Base-by-base conservation (phyloP, 257 asterid genomes). In the Solanum sparsipilum region DNA sequence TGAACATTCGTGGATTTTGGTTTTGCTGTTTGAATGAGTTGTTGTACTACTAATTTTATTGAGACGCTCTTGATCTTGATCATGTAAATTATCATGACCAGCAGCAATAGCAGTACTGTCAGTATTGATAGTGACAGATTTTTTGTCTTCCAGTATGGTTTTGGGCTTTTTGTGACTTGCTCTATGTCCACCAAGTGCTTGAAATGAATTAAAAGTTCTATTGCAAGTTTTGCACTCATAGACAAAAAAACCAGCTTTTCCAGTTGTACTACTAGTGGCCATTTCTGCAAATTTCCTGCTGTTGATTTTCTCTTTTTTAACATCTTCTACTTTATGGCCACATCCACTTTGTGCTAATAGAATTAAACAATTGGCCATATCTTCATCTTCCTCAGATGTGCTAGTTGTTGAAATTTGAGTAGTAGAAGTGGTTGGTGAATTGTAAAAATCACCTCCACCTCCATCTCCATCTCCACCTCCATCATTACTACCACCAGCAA, bases 161-260 rank as follows among this genome's bases (percentile, higher is more conserved):
- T 94, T 95, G 1, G 93, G 96, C 88, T 90, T 93, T 91, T 93
- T 96, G 83, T 96, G 99, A 83, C 99, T 94, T 8, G 99, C 95
- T 71, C 99, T 81, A 89, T 96, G 99, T 12, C 98, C 99, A 5
- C 99, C 99, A 63, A 96, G 87, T 46, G 99, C 99, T 88, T 96
- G 99, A 76, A 95, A 96, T 1, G 98, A 94, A 5, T 97, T 93
- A 88, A 95, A 96, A 34, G 90, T 89, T 63, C 96, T 89, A 89
- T 88, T 91, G 85, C 98, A 96, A 15, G 98, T 95, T 72, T 94
- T 96, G 90, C 98, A 96, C 89, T 95, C 98, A 63, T 96, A 95
- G 25, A 91, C 94, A 73, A 85, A 92, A 83, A 90, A 86, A 5
- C 93, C 83, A 60, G 39, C 73, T 71, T 78, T 78, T 36, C 56